Base-by-base conservation (phyloP, 1,139 yeast species). In the Arxiozyma telluris region DNA sequence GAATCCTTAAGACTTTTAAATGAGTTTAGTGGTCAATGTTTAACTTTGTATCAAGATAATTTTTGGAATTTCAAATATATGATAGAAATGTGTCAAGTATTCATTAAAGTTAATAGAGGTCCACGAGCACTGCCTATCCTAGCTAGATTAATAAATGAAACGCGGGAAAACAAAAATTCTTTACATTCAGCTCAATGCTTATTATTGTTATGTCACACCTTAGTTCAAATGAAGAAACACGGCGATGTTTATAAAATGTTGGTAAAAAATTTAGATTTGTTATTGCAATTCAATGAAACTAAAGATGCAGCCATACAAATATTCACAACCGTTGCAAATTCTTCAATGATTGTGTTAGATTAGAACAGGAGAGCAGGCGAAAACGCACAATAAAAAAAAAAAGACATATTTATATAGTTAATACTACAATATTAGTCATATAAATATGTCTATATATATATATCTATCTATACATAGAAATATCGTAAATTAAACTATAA, bases 61-160 rank as follows among this genome's bases (percentile, higher is more conserved):
- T 53, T 53, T 23, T 64, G 68, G 68, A 58, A 55, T 47, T 58
- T 56, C 45, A 51, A 55, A 18, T 65, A 64, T 47, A 56, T 58
- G 25, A 49, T 55, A 21, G 62, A 58, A 51, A 59, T 61, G 47
- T 61, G 63, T 41, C 42, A 56, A 9, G 50, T 66, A n/a, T 53
- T 60, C 41, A 23, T 64, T 7, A 42, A 55, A 11, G 54, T 60
- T 30, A 57, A 56, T 1, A 48, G 58, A 42, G 65, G 63, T 3
- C 55, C 56, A 12, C 55, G 69, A 41, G 50, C 58, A 38, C 22
- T 63, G 11, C 61, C 62, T 15, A 22, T 54, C n/a, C 25, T 65
- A 8, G 47, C 51, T 34, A 55, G 55, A 8, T 38, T 65, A 52
- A 51, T 62, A 4, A 61, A 61, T 44, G 50, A 53, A 12, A 54